phyloP scores from a whole-genome alignment of 805 yeast species.

The Ogataea philodendri region DNA sequence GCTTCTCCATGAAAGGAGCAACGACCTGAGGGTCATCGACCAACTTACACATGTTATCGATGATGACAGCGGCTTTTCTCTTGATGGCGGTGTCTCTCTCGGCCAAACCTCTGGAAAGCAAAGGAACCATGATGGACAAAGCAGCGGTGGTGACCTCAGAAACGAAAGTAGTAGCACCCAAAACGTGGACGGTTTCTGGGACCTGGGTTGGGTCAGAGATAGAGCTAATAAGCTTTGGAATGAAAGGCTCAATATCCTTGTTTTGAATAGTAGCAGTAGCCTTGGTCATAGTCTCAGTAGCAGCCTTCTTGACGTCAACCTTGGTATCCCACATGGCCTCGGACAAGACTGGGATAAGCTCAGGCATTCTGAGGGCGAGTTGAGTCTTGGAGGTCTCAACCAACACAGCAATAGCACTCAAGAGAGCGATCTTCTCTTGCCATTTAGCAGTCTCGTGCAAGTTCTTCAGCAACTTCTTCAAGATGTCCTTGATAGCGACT shows the following conservation, averaged over 20 bases:
- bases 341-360: slow-evolving; percentile 95
- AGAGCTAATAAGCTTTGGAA: slow-evolving; percentile 95
- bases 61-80: slow-evolving; percentile 99
- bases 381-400: slow-evolving; percentile 95
- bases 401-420: slow-evolving; percentile 78
- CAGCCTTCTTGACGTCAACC: slow-evolving; percentile 95
- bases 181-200: slow-evolving; percentile 97
- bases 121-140: slow-evolving; percentile 98
- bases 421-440: slow-evolving; percentile 95
- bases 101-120: slow-evolving; percentile 98
- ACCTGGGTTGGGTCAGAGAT: slow-evolving; percentile 96
- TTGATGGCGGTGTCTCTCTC: slow-evolving; percentile 99
- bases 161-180: slow-evolving; percentile 99
- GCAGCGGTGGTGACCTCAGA: slow-evolving; percentile 99
- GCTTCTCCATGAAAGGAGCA: slow-evolving; percentile 96
- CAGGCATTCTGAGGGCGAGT: slow-evolving; percentile 98
- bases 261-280: slow-evolving; percentile 97
- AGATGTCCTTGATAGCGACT: slow-evolving; percentile 82
- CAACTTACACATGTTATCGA: slow-evolving; percentile 99
- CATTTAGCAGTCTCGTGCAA: slow-evolving; percentile 81
- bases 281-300: slow-evolving; percentile 92
- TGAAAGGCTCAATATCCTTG: slow-evolving; percentile 99
- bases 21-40: slow-evolving; percentile 99
- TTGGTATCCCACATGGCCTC: slow-evolving; percentile 99
- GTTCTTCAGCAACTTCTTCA: slow-evolving; percentile 74